Evolutionary conservation across 176 grass and related monocot genomes (phyloP).

Genomic region (Hsuehochloa calcarea): DNA sequence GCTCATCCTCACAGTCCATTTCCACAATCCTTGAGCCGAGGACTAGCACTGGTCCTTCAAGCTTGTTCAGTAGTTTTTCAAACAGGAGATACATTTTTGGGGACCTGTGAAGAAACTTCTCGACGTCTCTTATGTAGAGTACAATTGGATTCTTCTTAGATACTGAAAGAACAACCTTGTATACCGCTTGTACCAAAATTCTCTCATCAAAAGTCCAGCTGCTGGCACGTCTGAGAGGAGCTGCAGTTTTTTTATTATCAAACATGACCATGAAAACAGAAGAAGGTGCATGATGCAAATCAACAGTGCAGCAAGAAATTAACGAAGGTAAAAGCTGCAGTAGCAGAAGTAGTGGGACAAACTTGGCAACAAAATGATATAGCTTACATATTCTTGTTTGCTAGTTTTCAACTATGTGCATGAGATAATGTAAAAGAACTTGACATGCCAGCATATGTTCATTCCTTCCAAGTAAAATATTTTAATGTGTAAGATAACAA

Average conservation of each 20-base stretch:
- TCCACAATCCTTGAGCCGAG: slow-evolving; percentile 73
- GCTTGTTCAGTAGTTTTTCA: slow-evolving; percentile 73
- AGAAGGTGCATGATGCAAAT: background rate
- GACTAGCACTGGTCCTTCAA: slow-evolving; percentile 59
- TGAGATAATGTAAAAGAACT: background rate
- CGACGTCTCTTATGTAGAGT: slow-evolving; percentile 91
- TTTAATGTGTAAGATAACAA: background rate
- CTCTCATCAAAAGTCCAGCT: slow-evolving; percentile 85
- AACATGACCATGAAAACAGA: slow-evolving; percentile 31
- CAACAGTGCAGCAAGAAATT: background rate
- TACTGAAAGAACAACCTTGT: slow-evolving; percentile 76
- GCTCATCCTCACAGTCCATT: slow-evolving; percentile 47
- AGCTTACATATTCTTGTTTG: background rate
- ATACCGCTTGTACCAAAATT: slow-evolving; percentile 85
- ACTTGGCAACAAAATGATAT: background rate
- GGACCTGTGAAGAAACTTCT: slow-evolving; percentile 75
- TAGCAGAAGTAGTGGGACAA: background rate
- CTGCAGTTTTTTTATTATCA: slow-evolving; percentile 53
- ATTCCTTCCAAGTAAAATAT: background rate
- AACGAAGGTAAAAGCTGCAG: background rate
- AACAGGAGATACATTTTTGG: slow-evolving; percentile 85
- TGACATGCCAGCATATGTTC: background rate
- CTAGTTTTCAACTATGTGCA: slow-evolving; percentile 9
- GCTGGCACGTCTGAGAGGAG: slow-evolving; percentile 52
- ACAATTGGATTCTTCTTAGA: slow-evolving; percentile 80